Evolutionary conservation across 2,329 filamentous ascomycete genomes (phyloP), one percentile per base, ranked within the genome.

Genomic region (Grosmannia penicillata): DNA sequence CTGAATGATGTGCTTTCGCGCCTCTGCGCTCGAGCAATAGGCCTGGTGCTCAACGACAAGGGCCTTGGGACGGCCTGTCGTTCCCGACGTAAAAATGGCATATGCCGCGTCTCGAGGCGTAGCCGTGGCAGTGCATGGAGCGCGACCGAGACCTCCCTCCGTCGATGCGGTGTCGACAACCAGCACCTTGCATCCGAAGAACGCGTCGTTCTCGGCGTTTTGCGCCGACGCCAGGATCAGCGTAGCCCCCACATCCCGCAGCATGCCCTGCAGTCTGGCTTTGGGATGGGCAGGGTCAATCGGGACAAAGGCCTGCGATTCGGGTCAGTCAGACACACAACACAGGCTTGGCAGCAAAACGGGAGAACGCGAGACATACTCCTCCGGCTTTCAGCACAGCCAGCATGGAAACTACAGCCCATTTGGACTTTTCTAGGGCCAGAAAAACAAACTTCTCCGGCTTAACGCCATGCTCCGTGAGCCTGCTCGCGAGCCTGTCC

Each of bases 351-450:
- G n/a, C n/a, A n/a, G n/a, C n/a, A n/a, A n/a, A n/a, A n/a, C n/a
- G n/a, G n/a, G n/a, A n/a, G n/a, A n/a, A n/a, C n/a, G n/a, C n/a
- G n/a, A n/a, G n/a, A n/a, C n/a, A n/a, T n/a, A n/a, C 60, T 1
- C 61, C 67, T 10, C 67, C 68, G 4, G 66, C 56, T 47, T 60
- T 51, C 10, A 84, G 58, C 2, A 78, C 66, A 0, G 79, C 78
- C 18, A 87, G 62, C 43, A 87, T 77, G 7, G 76, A 68, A 28
- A 84, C 59, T 35, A 83, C 78, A 0, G 82, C 65, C 52, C 79
- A 70, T 13, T 75, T 58, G 18, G 70, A 81, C 56, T 83, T 85
- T 32, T 82, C 73, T 70, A 70, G 39, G 66, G 69, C 47, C 68
- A 69, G 40, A 70, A 66, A 1, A 50, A 68, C 36, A 56, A 55